Conservation (phyloP, 2,329 filamentous ascomycete genomes). For the Pseudogymnoascus sp. region DNA sequence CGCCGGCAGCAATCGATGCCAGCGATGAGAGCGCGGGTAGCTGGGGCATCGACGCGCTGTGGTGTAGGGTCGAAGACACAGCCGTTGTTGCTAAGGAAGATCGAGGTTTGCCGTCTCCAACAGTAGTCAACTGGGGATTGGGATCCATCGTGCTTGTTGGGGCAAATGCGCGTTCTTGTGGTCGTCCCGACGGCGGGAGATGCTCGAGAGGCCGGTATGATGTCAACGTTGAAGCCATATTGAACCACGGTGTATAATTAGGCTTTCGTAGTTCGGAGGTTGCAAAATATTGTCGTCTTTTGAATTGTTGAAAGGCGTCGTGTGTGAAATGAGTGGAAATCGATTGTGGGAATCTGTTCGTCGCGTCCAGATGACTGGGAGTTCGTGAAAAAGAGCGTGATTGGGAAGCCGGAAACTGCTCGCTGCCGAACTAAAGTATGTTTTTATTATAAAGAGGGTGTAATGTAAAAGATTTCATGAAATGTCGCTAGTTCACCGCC, state of each 20-base stretch:
- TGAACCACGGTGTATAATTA: neutral
- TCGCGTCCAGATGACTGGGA: conserved; percentile 2
- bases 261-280: neutral
- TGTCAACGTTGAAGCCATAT: conserved; percentile 4
- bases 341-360: neutral
- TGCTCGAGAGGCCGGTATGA: conserved; percentile 6
- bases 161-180: conserved; percentile 36
- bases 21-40: conserved; percentile 53
- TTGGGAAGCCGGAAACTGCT: neutral
- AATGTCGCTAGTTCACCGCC: neutral
- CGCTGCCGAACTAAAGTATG: neutral
- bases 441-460: conserved; percentile 4
- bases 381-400: conserved; percentile 8
- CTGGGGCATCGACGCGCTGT: conserved; percentile 33
- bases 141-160: conserved; percentile 32
- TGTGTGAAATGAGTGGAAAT: neutral
- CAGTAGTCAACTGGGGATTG: conserved; percentile 38
- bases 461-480: neutral
- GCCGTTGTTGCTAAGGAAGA: conserved; percentile 44
- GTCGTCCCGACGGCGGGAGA: neutral
- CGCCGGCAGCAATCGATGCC: conserved; percentile 45
- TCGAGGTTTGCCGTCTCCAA: conserved; percentile 43
- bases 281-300: neutral
- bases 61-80: conserved; percentile 36
- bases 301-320: neutral